Conservation (phyloP, 306 rosid species). For the Cyamopsis tetragonoloba region DNA sequence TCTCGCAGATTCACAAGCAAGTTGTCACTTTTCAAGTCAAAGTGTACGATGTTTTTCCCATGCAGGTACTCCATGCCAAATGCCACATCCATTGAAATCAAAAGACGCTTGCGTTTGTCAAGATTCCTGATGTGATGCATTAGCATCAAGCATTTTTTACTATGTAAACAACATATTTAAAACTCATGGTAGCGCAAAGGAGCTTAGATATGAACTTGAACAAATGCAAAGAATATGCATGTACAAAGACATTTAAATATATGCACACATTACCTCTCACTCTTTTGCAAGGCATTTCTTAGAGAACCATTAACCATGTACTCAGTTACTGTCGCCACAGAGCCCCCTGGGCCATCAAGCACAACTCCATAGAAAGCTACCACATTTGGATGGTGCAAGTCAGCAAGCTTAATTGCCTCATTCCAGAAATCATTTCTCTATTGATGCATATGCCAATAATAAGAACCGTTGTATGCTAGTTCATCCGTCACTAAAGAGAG, state of each 20-base stretch:
- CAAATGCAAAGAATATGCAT: background rate
- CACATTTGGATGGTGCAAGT: constrained; percentile 94
- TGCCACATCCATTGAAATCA: constrained; percentile 86
- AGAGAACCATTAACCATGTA: constrained; percentile 90
- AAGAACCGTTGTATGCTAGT: constrained; percentile 6
- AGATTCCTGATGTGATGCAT: constrained; percentile 51
- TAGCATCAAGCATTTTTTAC: constrained; percentile 4
- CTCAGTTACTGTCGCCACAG: constrained; percentile 95
- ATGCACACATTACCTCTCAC: constrained; percentile 54
- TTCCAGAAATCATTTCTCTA: constrained; percentile 93
- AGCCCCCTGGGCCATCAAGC: constrained; percentile 83
- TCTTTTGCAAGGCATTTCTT: constrained; percentile 76
- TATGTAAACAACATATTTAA: background rate
- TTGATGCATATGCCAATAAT: constrained; percentile 25
- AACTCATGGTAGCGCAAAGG: constrained; percentile 9
- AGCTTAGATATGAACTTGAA: background rate
- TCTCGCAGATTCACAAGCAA: constrained; percentile 86
- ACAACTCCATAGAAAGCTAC: constrained; percentile 92
- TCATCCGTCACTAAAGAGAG: background rate
- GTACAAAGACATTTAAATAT: background rate
- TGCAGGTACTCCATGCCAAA: constrained; percentile 89
- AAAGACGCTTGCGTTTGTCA: constrained; percentile 71
- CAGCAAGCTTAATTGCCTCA: constrained; percentile 94
- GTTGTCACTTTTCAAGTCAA: constrained; percentile 89
- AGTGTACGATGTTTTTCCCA: constrained; percentile 79